Evolutionary conservation across 768 basidiomycete genomes (phyloP), one percentile per base, ranked within the genome.

Genomic region (Suillus subalutaceus): DNA sequence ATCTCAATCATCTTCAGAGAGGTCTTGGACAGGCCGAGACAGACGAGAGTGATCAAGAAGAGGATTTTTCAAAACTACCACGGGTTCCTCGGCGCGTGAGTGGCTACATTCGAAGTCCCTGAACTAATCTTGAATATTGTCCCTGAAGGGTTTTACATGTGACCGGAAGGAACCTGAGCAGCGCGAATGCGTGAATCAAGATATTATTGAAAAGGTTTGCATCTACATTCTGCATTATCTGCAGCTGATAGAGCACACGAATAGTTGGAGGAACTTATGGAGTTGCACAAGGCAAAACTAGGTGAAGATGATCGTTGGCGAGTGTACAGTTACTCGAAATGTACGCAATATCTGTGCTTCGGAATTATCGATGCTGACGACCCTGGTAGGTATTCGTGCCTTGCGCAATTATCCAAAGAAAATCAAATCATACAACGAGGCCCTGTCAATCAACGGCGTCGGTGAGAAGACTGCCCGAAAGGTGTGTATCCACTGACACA

Each of bases 401-500:
- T 67, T 94, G 23, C 81, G 83, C 38, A 81, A 79, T 50, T 79
- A 89, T 70, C 86, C 85, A 0, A 84, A 78, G 63, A 85, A 86
- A 7, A 90, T 94, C 70, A 80, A 74, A 57, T 84, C 85, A 1
- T 80, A 80, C 52, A 81, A 80, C 20, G 86, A 94, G 71, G 93
- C 92, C 7, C 78, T 79, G 6, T 74, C 78, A 6, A 84, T 95
- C 52, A 76, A 72, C 6, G 88, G 89, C 3, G 83, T 94, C 20
- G 93, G 90, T 0, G 82, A 86, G 40, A 94, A 90, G 77, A 94
- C 93, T 0, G 92, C 91, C 5, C 72, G 79, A 35, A 94, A 95
- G 84, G 93, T 84, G 26, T 77, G 70, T n/a, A 57, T 13, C 15
- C 20, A 6, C 32, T 44, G 40, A 20, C n/a, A 4, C 1, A 16